Evolutionary conservation across 2,329 filamentous ascomycete genomes (phyloP), one percentile per base, ranked within the genome.

Genomic region (Fusarium tanahbumbuense): DNA sequence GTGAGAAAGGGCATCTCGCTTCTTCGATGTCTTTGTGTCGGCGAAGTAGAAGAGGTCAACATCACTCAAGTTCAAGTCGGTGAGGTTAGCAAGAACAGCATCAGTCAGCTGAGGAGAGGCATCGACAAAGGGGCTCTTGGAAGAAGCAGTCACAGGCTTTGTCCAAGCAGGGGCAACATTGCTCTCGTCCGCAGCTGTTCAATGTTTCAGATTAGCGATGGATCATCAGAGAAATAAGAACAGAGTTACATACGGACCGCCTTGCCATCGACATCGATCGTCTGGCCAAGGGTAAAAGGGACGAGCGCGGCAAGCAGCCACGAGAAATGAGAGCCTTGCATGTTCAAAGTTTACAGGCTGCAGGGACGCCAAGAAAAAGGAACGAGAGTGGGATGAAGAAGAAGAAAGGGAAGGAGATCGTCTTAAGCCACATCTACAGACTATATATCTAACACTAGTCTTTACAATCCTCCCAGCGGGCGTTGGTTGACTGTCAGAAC

Each of bases 31-130:
- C 16, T 63, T 70, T 10, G 53, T 64, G 40, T 64, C 64, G 15
- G 67, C 75, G 46, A 82, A 82, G 18, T 64, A 57, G 52, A 82
- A 82, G 23, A 79, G 63, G 6, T 74, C 66, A 13, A 81, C 68
- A 18, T 78, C 65, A 32, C 73, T 76, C 46, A 77, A 57, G 15
- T 78, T 73, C 12, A 75, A 60, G 6, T 71, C 62, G 3, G 78
- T 77, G 4, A 81, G 71, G 49, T 78, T 77, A 44, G 71, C 67
- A 25, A 82, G 67, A 4, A 78, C 75, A 9, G 70, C 72, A 25
- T 81, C 76, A 3, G 80, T 82, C 56, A 82, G 70, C 55, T 81
- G 77, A 22, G 77, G 67, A 16, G 61, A 62, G 44, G 79, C 76
- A 54, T 62, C 67, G 20, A 56, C 57, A 34, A 62, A 45, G 1